Base-by-base conservation (phyloP, 768 basidiomycete genomes). In the Leccinum variicolor region DNA sequence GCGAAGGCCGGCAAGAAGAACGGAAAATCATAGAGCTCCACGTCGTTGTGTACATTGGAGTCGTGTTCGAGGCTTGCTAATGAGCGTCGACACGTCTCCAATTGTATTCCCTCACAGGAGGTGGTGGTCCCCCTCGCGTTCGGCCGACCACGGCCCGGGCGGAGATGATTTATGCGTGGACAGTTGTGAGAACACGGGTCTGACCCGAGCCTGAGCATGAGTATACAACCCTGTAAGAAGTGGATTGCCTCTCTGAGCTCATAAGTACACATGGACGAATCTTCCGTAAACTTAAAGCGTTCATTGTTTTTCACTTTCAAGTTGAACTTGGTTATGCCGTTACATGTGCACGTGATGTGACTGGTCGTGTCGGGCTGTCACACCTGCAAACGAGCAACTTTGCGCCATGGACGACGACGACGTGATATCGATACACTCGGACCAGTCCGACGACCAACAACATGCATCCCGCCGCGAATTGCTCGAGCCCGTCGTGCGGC, bases 401-500 rank as follows among this genome's bases (percentile, higher is more conserved):
- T 14, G 11, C 4, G 52, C 23, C 47, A 74, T 74, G 70, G 52
- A 63, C 65, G 69, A 31, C 29, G 29, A 73, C 68, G 72, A 74
- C 60, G 70, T 73, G 64, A 64, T 74, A 29, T 74, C 72, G 45
- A 64, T 74, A 57, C 69, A 61, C 56, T 72, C 72, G 50, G 56
- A 66, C 59, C 53, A 57, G 50, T 72, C 72, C 7, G 61, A 62
- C 52, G 28, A 59, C 31, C 69, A 75, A 23, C 71, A 72, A 8
- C 43, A 73, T 62, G 55, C 56, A 1, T 69, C 82, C 52, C 73
- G 81, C 50, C 81, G 86, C 53, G 71, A 78, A 4, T 75, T 89
- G 23, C 77, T 93, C 29, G 79, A 81, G 52, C 87, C 89, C 2
- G 78, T 89, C 31, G 83, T 94, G 50, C 81, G 79, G 41, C 81